Evolutionary conservation across 2,329 filamentous ascomycete genomes (phyloP), one percentile per base, ranked within the genome.

Genomic region (Ophiosphaerella korrae): DNA sequence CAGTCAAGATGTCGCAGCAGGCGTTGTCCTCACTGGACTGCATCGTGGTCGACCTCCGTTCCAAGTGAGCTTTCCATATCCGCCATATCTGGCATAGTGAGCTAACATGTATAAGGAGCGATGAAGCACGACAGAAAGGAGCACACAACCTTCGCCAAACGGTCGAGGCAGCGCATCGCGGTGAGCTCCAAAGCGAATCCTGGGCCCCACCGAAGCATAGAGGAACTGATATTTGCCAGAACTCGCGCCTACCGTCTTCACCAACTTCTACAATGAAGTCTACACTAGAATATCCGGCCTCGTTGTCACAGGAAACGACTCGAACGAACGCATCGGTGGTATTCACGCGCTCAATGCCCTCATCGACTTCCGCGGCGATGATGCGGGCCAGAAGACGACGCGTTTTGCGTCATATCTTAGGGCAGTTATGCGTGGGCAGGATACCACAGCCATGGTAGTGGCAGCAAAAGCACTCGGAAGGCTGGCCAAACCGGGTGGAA

Each of bases 341-440:
- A 88, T 99, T 55, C 88, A 94, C 65, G 93, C 93, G 52, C 84
- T 99, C 54, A 93, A 96, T 73, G 88, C 88, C 50, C 85, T 99
- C 47, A 93, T 97, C 74, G 92, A 97, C 73, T 97, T 97, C 72
- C 93, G 97, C 65, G 93, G 92, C 52, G 90, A 97, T 63, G 95
- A 99, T 76, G 86, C 90, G 21, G 91, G 90, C 32, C 86, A 91
- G 66, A 97, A 97, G 76, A 96, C 94, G 52, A 96, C 93, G 26
- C 87, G 94, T 48, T 99, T 97, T 70, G 91, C 91, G 39, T 91
- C 91, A 58, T 95, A 93, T 67, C 84, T 99, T 52, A 89, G 92
- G 62, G 89, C 86, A 41, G 88, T 97, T 34, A 82, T 99, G 63
- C 86, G 92, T 64, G 93, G 93, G 56, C 96, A 92, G 71, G 94